Conservation (phyloP, 23 red algal species). For the Gracilaria domingensis region DNA sequence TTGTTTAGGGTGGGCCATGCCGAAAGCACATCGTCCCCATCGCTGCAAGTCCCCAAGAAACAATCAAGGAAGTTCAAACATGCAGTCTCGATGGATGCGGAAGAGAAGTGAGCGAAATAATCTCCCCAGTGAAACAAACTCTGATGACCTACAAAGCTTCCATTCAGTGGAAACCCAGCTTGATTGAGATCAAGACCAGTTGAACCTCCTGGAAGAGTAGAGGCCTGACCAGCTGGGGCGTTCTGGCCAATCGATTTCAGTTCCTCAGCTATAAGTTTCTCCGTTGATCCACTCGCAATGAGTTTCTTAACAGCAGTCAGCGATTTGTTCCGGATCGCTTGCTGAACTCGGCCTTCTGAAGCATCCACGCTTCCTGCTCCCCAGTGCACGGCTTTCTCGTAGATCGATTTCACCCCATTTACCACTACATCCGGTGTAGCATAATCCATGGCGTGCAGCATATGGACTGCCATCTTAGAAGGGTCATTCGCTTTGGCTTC, state of each 20-base stretch:
- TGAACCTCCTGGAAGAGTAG: conserved; percentile 61
- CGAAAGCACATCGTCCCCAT: conserved; percentile 57
- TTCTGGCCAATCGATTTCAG: conserved; percentile 44
- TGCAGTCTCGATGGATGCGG: conserved; percentile 56
- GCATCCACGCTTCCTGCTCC: conserved; percentile 29
- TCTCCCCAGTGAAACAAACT: conserved; percentile 69
- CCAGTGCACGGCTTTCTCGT: conserved; percentile 59
- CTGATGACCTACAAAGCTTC: conserved; percentile 29
- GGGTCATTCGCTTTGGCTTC: background rate
- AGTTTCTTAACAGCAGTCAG: conserved; percentile 23
- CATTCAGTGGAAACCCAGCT: conserved; percentile 5
- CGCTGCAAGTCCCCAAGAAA: conserved; percentile 54
- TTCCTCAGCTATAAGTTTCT: background rate
- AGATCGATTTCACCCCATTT: conserved; percentile 37
- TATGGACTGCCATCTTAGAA: conserved; percentile 56
- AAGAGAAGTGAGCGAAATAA: conserved; percentile 53
- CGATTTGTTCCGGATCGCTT: conserved; percentile 22
- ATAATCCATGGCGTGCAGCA: conserved; percentile 71
- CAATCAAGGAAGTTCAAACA: conserved; percentile 60
- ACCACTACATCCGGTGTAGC: conserved; percentile 65
- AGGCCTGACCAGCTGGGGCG: conserved; percentile 15
- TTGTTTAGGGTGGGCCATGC: conserved; percentile 29
- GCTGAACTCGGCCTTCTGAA: conserved; percentile 41
- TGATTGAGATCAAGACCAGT: conserved; percentile 37
- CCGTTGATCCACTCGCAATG: background rate